Conservation (phyloP, 2,329 filamentous ascomycete species). For the Cladosporium sp. region DNA sequence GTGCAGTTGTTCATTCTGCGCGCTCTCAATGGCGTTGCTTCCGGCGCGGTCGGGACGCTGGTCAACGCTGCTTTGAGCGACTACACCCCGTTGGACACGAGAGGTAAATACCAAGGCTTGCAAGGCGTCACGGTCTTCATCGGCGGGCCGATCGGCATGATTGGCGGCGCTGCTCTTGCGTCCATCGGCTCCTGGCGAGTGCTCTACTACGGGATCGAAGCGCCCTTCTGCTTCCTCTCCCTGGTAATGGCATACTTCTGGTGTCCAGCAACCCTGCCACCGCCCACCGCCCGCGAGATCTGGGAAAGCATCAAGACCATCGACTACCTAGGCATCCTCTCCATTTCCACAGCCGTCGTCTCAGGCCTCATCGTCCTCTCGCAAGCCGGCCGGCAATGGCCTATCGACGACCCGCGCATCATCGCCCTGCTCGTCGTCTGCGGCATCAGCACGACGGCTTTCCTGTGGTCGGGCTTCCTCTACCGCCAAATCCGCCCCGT, state of each 20-base stretch:
- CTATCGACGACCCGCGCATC: conserved; percentile 14
- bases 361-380: conserved; percentile 32
- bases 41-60: conserved; percentile 29
- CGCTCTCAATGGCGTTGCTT: conserved; percentile 26
- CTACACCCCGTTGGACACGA: conserved; percentile 24
- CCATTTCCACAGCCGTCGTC: conserved; percentile 24
- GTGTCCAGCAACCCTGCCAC: conserved; percentile 22
- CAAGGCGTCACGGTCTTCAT: conserved; percentile 14
- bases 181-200: conserved; percentile 23
- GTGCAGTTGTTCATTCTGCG: conserved; percentile 23
- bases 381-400: conserved; percentile 22
- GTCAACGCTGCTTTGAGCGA: conserved; percentile 33
- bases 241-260: conserved; percentile 22
- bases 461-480: conserved; percentile 23
- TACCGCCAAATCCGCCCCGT: conserved; percentile 26
- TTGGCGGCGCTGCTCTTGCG: conserved; percentile 26
- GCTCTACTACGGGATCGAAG: conserved; percentile 24
- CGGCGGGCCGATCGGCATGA: conserved; percentile 28
- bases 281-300: conserved; percentile 15
- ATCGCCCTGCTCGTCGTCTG: conserved; percentile 23
- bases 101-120: conserved; percentile 28
- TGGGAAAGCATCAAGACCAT: conserved; percentile 23
- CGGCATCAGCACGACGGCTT: conserved; percentile 16
- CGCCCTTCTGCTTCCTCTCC: conserved; percentile 15
- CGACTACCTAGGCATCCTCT: conserved; percentile 28